Evolutionary conservation across 1,284 basidiomycete species (phyloP), one percentile per base, ranked within the genome.

Genomic region (Kalmanozyma brasiliensis): DNA sequence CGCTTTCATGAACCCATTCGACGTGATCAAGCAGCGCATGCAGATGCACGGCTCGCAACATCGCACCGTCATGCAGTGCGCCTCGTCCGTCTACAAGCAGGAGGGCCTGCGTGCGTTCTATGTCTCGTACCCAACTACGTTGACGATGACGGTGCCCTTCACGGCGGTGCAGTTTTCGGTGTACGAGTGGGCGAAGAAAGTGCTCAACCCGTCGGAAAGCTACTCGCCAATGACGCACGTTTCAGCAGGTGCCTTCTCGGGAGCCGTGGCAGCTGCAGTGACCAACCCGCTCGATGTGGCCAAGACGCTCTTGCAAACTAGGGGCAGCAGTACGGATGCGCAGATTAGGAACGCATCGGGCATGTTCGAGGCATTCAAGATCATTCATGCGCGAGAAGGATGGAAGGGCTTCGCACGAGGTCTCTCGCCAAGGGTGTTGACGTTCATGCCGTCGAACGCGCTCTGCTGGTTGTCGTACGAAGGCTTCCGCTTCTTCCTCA

Each of bases 21-120:
- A 99, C 84, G 95, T 98, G 71, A 93, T 98, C 85, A 98, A 98
- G 85, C 95, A 98, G 85, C 89, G 95, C 49, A 98, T 98, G 96
- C 95, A 98, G 84, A 87, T 98, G 58, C 92, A 93, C 83, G 88
- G 91, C 80, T 98, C 94, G 10, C 86, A 90, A 77, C 93, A 93
- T 84, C 89, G 90, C 52, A 92, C 91, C 36, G 91, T 96, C 34
- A 81, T 89, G 71, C 87, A 88, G 23, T 94, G 93, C 78, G 92
- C 94, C 55, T 86, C 86, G 13, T 89, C 89, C 14, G 90, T 99
- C 45, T 94, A 94, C 84, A 87, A 84, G 51, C 88, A 84, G 49
- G 96, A 99, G 84, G 96, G 96, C 35, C 83, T 97, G 33, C 80
- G 86, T 26, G 95, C 96, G 7, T 98, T 99, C 86, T 99, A 98